phyloP scores from a whole-genome alignment of 1,284 basidiomycete genomes.

The Sporisorium reilianum region DNA sequence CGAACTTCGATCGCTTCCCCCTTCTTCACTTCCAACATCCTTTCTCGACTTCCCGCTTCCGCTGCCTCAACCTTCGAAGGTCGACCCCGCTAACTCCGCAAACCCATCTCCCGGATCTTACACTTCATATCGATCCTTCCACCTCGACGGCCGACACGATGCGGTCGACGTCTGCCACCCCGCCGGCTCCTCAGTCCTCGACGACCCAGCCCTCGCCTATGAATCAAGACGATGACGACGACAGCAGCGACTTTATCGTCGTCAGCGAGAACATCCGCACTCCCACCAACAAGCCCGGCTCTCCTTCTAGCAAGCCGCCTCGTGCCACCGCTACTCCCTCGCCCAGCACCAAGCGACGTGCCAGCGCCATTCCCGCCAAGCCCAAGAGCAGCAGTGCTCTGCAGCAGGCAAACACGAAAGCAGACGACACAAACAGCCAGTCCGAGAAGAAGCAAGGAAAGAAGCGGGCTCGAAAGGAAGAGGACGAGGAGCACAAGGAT shows the following conservation, averaged over 20 bases:
- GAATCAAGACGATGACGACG: slow-evolving; percentile 9
- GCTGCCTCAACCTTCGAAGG: not conserved
- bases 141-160: slow-evolving; percentile 2
- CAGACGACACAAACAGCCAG: not conserved
- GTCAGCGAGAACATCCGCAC: slow-evolving; percentile 14
- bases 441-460: slow-evolving; percentile 1
- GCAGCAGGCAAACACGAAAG: not conserved
- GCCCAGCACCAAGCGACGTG: slow-evolving; percentile 3
- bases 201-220: not conserved
- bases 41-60: not conserved
- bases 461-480: not conserved
- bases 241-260: slow-evolving; percentile 9
- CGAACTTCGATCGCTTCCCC: not conserved
- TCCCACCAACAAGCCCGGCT: not conserved
- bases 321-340: not conserved
- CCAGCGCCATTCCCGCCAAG: not conserved
- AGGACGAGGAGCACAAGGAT: slow-evolving; percentile 1
- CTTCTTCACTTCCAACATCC: not conserved
- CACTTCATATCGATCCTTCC: not conserved
- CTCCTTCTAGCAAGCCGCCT: not conserved
- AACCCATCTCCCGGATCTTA: not conserved
- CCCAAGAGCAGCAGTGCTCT: not conserved
- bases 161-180: slow-evolving; percentile 14
- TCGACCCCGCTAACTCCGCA: slow-evolving; percentile 1
- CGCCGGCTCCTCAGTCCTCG: not conserved